phyloP scores from a whole-genome alignment of 768 basidiomycete species.

The Termitomyces sp. region DNA sequence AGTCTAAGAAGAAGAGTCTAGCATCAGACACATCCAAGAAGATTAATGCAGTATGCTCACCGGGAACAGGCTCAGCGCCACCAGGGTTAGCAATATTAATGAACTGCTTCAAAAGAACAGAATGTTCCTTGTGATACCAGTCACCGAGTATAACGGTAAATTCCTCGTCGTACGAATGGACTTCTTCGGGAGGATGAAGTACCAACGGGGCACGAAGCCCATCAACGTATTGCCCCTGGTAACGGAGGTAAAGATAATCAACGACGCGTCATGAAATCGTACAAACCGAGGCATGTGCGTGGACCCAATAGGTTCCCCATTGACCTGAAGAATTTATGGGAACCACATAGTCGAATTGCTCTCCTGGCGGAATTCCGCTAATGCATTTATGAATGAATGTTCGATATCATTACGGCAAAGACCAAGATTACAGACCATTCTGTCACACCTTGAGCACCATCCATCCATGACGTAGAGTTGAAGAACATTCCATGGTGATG shows the following conservation, averaged over 20 bases:
- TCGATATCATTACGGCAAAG: background rate
- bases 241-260: background rate
- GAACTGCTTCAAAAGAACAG: constrained; percentile 57
- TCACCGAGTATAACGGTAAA: constrained; percentile 83
- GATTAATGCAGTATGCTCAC: constrained; percentile 26
- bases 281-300: constrained; percentile 56
- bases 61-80: constrained; percentile 87
- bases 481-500: constrained; percentile 98
- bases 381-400: background rate
- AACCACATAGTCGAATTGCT: constrained; percentile 69
- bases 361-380: constrained; percentile 76
- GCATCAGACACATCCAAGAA: background rate
- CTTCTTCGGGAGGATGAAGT: constrained; percentile 63
- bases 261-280: background rate
- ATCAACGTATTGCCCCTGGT: constrained; percentile 85
- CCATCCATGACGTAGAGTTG: constrained; percentile 82
- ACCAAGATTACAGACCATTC: constrained; percentile 59
- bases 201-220: constrained; percentile 86
- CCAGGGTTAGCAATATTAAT: constrained; percentile 70
- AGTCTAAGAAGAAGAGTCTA: constrained; percentile 37
- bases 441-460: constrained; percentile 77
- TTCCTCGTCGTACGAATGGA: constrained; percentile 82
- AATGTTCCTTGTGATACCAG: constrained; percentile 87
- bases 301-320: constrained; percentile 81
- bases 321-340: constrained; percentile 64